phyloP scores from a whole-genome alignment of 2,329 filamentous ascomycete species.

The Helotiales sp. region DNA sequence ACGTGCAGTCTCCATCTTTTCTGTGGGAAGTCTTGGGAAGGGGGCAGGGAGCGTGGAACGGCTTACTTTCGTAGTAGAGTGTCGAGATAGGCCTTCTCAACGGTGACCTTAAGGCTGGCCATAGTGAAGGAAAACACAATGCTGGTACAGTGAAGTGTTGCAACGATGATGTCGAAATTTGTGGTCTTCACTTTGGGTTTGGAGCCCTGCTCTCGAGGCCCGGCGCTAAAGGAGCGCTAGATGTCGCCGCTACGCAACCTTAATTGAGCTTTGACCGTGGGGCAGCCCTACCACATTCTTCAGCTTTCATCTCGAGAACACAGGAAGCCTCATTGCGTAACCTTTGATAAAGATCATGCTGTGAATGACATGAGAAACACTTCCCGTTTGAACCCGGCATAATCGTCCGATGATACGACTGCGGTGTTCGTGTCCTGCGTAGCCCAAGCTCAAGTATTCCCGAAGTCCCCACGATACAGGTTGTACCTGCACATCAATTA shows the following conservation, averaged over 20 bases:
- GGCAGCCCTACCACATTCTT: neutral
- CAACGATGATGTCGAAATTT: slow-evolving; percentile 12
- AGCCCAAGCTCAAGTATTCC: too few species aligned
- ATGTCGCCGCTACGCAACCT: neutral
- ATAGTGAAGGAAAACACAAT: slow-evolving; percentile 26
- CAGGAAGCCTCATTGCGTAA: too few species aligned
- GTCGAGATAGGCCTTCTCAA: slow-evolving; percentile 65
- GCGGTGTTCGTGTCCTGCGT: too few species aligned
- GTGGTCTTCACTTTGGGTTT: neutral
- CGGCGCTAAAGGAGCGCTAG: neutral
- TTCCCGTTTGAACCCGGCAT: too few species aligned
- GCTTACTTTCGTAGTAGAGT: slow-evolving; percentile 65
- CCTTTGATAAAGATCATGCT: too few species aligned
- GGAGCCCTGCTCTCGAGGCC: neutral
- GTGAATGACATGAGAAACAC: too few species aligned
- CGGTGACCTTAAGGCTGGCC: slow-evolving; percentile 53
- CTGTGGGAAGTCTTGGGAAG: neutral
- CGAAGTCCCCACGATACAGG: too few species aligned
- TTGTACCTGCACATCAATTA: neutral
- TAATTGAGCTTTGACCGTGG: neutral
- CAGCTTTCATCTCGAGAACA: too few species aligned
- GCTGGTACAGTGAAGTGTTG: slow-evolving; percentile 33
- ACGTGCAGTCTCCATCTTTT: slow-evolving; percentile 4
- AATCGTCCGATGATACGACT: neutral
- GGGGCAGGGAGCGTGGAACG: slow-evolving; percentile 8